Percentiles rank a stretch among this genome's conserved stretches.
These are phyloP conservation scores for Lepiota venenata DNA, from an alignment of 768 basidiomycete genomes.

Conservation along the genomic window DNA sequence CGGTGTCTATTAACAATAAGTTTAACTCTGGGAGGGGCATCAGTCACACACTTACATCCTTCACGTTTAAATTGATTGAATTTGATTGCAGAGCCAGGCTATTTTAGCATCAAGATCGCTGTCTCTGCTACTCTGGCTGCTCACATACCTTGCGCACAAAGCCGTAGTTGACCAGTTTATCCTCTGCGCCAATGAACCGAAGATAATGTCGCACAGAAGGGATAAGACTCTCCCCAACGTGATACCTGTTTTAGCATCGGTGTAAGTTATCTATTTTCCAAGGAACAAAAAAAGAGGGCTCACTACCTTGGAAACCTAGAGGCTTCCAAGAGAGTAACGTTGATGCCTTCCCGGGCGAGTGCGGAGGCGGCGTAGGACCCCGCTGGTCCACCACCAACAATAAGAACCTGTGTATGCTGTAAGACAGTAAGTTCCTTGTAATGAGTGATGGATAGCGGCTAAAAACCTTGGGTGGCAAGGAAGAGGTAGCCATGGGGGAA, in stretches of 20 bases:
- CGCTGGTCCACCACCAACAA: conserved; percentile 53
- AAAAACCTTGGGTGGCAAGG: conserved; percentile 28
- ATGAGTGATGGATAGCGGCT: neutral
- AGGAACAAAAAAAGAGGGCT: neutral
- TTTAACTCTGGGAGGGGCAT: neutral
- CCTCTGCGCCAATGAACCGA: conserved; percentile 55
- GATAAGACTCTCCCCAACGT: conserved; percentile 59
- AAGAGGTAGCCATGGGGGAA: conserved; percentile 24
- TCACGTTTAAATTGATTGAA: conserved; percentile 64
- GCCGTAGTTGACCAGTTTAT: conserved; percentile 44
- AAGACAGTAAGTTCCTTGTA: conserved; percentile 1
- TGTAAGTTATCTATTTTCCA: conserved; percentile 3
- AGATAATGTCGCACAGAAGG: conserved; percentile 59
- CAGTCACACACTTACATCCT: conserved; percentile 42
- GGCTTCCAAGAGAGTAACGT: conserved; percentile 51
- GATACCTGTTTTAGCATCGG: conserved; percentile 34
- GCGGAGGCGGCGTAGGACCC: conserved; percentile 56
- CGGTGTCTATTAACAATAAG: conserved; percentile 41
- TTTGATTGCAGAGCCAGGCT: conserved; percentile 64
- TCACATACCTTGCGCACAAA: conserved; percentile 46
- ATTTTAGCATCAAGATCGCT: neutral
- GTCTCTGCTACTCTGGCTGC: neutral
- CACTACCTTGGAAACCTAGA: conserved; percentile 49
- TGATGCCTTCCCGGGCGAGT: conserved; percentile 51
- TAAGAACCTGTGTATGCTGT: conserved; percentile 40